Evolutionary conservation across 1,139 yeast species (phyloP).

Genomic region (Suhomyces ambrosiae): DNA sequence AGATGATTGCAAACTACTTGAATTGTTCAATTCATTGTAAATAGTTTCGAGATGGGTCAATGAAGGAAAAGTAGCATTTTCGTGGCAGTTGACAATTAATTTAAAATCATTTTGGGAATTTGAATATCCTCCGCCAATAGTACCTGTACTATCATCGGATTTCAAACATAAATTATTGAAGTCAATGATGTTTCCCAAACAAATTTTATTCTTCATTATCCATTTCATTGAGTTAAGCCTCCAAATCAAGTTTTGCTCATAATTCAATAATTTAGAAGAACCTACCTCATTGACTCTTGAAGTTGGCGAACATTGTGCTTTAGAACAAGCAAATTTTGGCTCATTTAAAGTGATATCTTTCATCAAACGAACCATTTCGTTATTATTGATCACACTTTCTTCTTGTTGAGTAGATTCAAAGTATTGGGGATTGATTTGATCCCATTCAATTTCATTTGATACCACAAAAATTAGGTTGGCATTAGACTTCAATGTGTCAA

Average conservation of each 20-base stretch:
- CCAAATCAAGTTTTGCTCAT: slow-evolving; percentile 44
- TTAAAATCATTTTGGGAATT: slow-evolving; percentile 22
- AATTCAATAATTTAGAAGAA: slow-evolving; percentile 28
- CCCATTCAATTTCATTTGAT: slow-evolving; percentile 14
- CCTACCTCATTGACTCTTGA: background rate
- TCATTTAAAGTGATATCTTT: background rate
- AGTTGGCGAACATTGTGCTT: background rate
- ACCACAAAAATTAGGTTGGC: slow-evolving; percentile 15
- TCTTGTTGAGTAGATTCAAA: slow-evolving; percentile 8
- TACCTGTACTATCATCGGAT: slow-evolving; percentile 14
- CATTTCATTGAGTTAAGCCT: slow-evolving; percentile 35
- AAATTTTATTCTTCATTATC: slow-evolving; percentile 28
- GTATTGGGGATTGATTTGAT: slow-evolving; percentile 2
- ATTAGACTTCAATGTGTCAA: slow-evolving; percentile 16
- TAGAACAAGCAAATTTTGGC: slow-evolving; percentile 7
- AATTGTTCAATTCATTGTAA: slow-evolving; percentile 15
- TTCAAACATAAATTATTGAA: slow-evolving; percentile 25
- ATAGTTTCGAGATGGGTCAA: slow-evolving; percentile 20
- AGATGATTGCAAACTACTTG: slow-evolving; percentile 4
- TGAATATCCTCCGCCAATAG: background rate
- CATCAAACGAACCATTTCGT: slow-evolving; percentile 8
- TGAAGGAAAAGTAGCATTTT: slow-evolving; percentile 34
- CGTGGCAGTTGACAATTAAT: slow-evolving; percentile 40
- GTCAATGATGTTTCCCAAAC: slow-evolving; percentile 39
- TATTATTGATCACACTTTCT: slow-evolving; percentile 8